Base-by-base conservation (phyloP, 306 rosid species). In the Begonia fuchsioides region DNA sequence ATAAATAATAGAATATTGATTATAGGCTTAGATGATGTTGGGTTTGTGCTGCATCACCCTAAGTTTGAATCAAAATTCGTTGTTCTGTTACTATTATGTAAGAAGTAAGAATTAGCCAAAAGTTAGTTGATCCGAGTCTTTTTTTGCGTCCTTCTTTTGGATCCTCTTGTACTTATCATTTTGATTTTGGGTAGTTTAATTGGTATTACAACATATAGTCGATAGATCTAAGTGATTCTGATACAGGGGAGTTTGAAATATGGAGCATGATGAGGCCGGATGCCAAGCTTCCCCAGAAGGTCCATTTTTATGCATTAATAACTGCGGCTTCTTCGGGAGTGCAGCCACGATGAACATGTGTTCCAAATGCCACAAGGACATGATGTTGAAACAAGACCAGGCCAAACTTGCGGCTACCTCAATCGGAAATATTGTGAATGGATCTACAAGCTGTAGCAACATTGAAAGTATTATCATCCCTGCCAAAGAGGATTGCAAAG, bases 291-390 rank as follows among this genome's bases (percentile, higher is more conserved):
- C 86, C 15, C 96, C 92, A 7, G 94, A 87, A 56, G 94, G 92
- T 65, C 94, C 96, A 38, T 50, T 82, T 44, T 63, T 87, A 66
- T 87, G 96, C 68, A 12, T 82, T 68, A 87, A 87, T 75, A 87
- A 82, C 55, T 87, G 94, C 73, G 94, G 96, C 14, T 87, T 87
- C 68, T 82, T 87, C 17, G 96, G 96, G 39, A 82, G 96, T 14
- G 77, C 84, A 13, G 87, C 96, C 53, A 82, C 96, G 11, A 77
- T 71, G 87, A 87, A 87, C 65, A 82, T 87, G 96, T 87, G 96
- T 67, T 87, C 96, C 44, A 87, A 87, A 70, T 87, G 96, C 69
- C 94, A 87, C 72, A 87, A 82, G 73, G 96, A 82, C 61, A 57
- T 77, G 65, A 68, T 79, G 68, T 55, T 87, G 77, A 87, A 82